Evolutionary conservation across 495 filamentous ascomycete species (phyloP).

Genomic region (Neurospora tetraspora): DNA sequence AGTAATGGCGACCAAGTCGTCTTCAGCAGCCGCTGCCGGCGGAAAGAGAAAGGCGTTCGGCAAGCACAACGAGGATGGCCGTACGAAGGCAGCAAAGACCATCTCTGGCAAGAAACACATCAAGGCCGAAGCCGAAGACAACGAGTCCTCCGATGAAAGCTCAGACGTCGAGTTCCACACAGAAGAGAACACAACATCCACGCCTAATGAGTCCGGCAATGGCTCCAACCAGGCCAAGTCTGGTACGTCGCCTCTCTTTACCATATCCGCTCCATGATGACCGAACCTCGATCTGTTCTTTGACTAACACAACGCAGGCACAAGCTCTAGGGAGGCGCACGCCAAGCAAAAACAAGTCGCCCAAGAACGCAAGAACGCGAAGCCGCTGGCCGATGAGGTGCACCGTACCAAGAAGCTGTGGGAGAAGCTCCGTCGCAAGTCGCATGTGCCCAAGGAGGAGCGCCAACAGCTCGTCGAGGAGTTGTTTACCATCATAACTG

Average conservation of each 20-base stretch:
- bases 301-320: constrained; percentile 22
- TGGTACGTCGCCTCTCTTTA: background rate
- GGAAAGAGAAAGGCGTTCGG: constrained; percentile 34
- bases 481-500: constrained; percentile 82
- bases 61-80: constrained; percentile 21
- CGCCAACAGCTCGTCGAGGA: constrained; percentile 77
- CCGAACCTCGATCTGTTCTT: too few species aligned
- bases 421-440: constrained; percentile 87
- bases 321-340: constrained; percentile 70
- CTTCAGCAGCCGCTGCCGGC: constrained; percentile 10
- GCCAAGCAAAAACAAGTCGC: constrained; percentile 82
- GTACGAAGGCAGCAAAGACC: constrained; percentile 39
- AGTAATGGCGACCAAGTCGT: constrained; percentile 18
- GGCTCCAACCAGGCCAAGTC: background rate
- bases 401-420: constrained; percentile 90
- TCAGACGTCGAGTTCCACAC: background rate
- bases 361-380: constrained; percentile 81
- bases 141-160: constrained; percentile 22
- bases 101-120: constrained; percentile 21
- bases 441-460: constrained; percentile 77
- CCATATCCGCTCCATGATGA: too few species aligned
- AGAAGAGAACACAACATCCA: background rate
- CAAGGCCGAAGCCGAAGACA: constrained; percentile 25
- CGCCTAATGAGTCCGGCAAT: background rate
- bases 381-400: constrained; percentile 83